Evolutionary conservation across 208 protist genomes (phyloP).

Genomic region (Leishmania guyanensis): DNA sequence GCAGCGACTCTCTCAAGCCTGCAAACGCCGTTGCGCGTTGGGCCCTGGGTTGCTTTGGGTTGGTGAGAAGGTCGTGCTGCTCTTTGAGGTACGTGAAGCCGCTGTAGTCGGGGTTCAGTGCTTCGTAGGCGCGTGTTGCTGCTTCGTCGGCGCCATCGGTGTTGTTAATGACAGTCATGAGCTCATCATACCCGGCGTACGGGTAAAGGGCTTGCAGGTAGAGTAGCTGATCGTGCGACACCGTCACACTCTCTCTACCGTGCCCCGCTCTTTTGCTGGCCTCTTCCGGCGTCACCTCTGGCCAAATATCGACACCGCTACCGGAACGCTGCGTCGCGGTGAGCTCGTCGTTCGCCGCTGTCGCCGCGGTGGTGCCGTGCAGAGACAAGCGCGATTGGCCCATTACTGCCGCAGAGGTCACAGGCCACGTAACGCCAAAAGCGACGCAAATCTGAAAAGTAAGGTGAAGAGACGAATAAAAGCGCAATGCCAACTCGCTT

Average conservation of each 20-base stretch:
- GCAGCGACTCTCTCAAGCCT: constrained; percentile 38
- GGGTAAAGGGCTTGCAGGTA: constrained; percentile 74
- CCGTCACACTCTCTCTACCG: constrained; percentile 13
- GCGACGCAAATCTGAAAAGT: background rate
- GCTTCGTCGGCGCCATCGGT: constrained; percentile 49
- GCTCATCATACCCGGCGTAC: constrained; percentile 45
- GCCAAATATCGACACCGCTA: constrained; percentile 15
- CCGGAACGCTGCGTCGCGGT: background rate
- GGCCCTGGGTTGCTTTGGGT: constrained; percentile 16
- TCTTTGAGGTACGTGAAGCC: constrained; percentile 49
- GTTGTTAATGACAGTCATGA: constrained; percentile 26
- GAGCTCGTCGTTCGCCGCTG: background rate
- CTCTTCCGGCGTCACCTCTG: constrained; percentile 14
- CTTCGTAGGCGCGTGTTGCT: constrained; percentile 42
- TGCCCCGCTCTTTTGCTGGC: background rate
- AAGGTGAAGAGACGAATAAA: too few relatives aligned
- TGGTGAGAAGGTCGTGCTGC: constrained; percentile 26
- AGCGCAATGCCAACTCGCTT: background rate
- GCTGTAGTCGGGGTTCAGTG: constrained; percentile 55
- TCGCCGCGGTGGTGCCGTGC: background rate
- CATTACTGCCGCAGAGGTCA: background rate
- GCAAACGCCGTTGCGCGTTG: constrained; percentile 37
- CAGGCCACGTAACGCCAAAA: background rate
- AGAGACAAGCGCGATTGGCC: background rate
- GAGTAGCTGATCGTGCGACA: constrained; percentile 31